Evolutionary conservation across 345 rosid genomes (phyloP).

Genomic region (Laguncularia racemosa): DNA sequence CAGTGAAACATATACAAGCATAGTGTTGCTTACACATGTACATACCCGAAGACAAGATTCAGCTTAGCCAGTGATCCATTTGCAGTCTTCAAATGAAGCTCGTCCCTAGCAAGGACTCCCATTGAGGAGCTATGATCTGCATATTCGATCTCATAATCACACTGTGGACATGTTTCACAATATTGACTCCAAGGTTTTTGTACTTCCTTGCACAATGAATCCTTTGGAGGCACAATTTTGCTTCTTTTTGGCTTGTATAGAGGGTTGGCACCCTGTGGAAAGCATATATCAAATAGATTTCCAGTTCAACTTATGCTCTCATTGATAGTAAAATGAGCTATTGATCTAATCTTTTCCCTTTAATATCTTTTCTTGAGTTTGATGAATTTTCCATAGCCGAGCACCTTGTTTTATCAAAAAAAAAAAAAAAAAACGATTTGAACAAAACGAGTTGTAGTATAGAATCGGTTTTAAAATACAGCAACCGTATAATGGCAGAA

Average conservation of each 20-base stretch:
- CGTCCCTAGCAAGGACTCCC: slow-evolving; percentile 85
- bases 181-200: slow-evolving; percentile 42
- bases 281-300: slow-evolving; percentile 11
- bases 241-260: slow-evolving; percentile 62
- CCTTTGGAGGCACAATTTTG: slow-evolving; percentile 44
- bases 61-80: slow-evolving; percentile 59
- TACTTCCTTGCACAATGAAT: slow-evolving; percentile 55
- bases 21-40: not conserved
- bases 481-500: too few species aligned
- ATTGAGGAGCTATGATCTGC: slow-evolving; percentile 90
- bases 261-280: slow-evolving; percentile 77
- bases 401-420: not conserved
- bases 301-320: not conserved
- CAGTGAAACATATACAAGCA: not conserved
- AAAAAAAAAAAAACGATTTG: too few species aligned
- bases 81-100: slow-evolving; percentile 48
- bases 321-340: too few species aligned
- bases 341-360: too few species aligned
- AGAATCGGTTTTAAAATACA: too few species aligned
- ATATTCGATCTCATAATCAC: slow-evolving; percentile 92
- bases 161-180: slow-evolving; percentile 61
- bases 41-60: slow-evolving; percentile 74
- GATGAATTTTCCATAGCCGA: not conserved
- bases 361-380: not conserved
- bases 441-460: too few species aligned